Conservation (phyloP, 768 basidiomycete genomes). For the Pleurotus tuber-regium region DNA sequence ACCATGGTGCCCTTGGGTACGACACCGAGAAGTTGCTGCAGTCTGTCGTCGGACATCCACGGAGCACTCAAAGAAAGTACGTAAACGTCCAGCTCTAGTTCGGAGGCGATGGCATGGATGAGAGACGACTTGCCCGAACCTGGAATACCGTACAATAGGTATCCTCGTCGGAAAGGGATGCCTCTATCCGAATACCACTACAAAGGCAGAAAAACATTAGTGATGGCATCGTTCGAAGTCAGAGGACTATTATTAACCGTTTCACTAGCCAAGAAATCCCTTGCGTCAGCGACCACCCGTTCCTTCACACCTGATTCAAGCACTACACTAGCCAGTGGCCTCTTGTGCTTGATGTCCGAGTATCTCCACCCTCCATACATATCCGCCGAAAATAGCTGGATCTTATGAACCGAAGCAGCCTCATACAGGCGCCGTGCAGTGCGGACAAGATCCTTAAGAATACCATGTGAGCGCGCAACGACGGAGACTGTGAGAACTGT, state of each 20-base stretch:
- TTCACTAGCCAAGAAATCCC: slow-evolving; percentile 82
- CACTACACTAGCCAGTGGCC: slow-evolving; percentile 86
- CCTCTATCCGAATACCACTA: slow-evolving; percentile 94
- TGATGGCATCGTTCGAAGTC: slow-evolving; percentile 1
- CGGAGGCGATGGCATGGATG: slow-evolving; percentile 85
- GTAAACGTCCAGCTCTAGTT: slow-evolving; percentile 89
- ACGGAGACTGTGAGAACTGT: slow-evolving; percentile 44
- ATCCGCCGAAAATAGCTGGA: slow-evolving; percentile 89
- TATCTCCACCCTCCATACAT: slow-evolving; percentile 86
- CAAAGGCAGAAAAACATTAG: slow-evolving; percentile 7
- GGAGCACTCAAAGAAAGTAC: slow-evolving; percentile 83
- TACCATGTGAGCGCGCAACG: slow-evolving; percentile 78
- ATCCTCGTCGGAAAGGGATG: slow-evolving; percentile 88
- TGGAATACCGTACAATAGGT: slow-evolving; percentile 80
- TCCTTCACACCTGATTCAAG: slow-evolving; percentile 88
- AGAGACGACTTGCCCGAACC: slow-evolving; percentile 86
- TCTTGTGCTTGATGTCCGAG: slow-evolving; percentile 85
- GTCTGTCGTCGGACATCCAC: slow-evolving; percentile 86
- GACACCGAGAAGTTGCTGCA: slow-evolving; percentile 83
- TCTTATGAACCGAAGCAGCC: slow-evolving; percentile 81
- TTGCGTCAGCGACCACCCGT: slow-evolving; percentile 79
- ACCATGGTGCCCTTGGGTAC: slow-evolving; percentile 85
- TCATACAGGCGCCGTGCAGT: slow-evolving; percentile 90
- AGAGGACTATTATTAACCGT: slow-evolving; percentile 45
- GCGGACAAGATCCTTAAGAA: slow-evolving; percentile 85